Conservation (phyloP, 805 yeast genomes). For the Danielia oregonensis region DNA sequence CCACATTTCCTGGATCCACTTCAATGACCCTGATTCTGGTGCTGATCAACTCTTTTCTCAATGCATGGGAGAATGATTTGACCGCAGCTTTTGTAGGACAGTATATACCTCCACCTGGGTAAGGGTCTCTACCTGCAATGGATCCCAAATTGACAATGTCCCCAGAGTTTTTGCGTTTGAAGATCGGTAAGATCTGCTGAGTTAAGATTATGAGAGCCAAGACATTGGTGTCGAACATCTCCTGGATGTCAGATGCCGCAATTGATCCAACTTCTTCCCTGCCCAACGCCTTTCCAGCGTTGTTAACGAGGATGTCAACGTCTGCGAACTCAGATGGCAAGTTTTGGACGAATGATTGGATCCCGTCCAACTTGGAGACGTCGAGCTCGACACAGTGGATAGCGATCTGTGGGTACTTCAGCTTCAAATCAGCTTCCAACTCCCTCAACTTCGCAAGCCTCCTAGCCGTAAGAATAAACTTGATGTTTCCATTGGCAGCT, state of each 20-base stretch:
- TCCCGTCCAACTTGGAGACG: constrained; percentile 38
- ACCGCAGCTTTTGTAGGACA: constrained; percentile 75
- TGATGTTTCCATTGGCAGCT: constrained; percentile 71
- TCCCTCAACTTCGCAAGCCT: constrained; percentile 58
- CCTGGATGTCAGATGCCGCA: constrained; percentile 56
- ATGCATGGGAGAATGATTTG: constrained; percentile 64
- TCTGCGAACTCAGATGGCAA: constrained; percentile 60
- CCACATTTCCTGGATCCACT: constrained; percentile 76
- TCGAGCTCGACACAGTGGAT: constrained; percentile 58
- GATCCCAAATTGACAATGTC: constrained; percentile 75
- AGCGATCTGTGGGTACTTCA: constrained; percentile 45
- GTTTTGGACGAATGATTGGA: constrained; percentile 45
- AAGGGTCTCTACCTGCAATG: constrained; percentile 75
- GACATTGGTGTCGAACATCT: constrained; percentile 85
- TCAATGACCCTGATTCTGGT: constrained; percentile 71
- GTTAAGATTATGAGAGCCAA: constrained; percentile 81
- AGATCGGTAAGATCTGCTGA: constrained; percentile 68
- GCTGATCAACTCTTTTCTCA: constrained; percentile 71
- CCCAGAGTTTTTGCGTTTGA: constrained; percentile 67
- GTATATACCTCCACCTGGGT: constrained; percentile 75
- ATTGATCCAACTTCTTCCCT: constrained; percentile 72
- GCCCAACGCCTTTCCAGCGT: constrained; percentile 79
- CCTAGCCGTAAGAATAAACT: constrained; percentile 75
- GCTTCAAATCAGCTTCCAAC: constrained; percentile 44
- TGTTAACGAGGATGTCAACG: constrained; percentile 65